These are phyloP conservation scores for sunflower (Helianthus annuus) DNA, from an alignment of 129 eudicot species.

Conservation along the genomic window HanXRQr2.0-SUNRISE NC_035435.2:143026952-143027451, in stretches of 20 bases:
- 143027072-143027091: conserved; percentile 5
- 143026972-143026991: neutral
- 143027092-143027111: neutral
- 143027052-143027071: neutral
- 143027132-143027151: neutral
- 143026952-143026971: neutral
- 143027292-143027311: neutral
- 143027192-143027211: neutral
- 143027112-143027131: conserved; percentile 4
- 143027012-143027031: conserved; percentile 18
- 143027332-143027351: neutral
- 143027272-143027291: neutral
- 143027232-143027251: neutral
- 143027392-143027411: neutral
- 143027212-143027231: neutral
- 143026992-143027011: neutral
- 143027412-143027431: neutral
- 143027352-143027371: neutral
- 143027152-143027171: neutral
- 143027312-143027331: neutral
- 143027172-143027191: neutral
- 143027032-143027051: conserved; percentile 15
- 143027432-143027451: neutral
- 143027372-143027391: neutral
- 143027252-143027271: conserved; percentile 2